Percentiles rank a stretch among this genome's conserved stretches.
Evolutionary conservation across 2,329 filamentous ascomycete species (phyloP).

Genomic region (Penicillium griseofulvum): DNA sequence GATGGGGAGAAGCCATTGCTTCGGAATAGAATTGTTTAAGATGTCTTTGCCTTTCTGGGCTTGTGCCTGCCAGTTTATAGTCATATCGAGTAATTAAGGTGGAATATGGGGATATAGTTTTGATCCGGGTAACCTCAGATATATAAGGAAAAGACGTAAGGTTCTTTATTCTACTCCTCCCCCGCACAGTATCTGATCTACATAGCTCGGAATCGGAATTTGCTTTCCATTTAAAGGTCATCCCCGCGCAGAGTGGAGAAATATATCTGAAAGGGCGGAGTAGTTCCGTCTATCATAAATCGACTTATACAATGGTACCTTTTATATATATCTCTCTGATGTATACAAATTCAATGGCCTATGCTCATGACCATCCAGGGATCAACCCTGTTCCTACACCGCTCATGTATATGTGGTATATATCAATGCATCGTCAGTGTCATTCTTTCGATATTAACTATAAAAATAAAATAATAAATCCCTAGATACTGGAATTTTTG

Average conservation of each 20-base stretch:
- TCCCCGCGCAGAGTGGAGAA: background rate
- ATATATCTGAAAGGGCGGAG: background rate
- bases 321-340: too few relatives aligned
- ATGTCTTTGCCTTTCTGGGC: conserved; percentile 35
- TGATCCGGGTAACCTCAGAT: too few relatives aligned
- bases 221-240: background rate
- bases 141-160: background rate
- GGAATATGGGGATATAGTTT: background rate
- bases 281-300: background rate
- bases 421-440: too few relatives aligned
- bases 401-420: too few relatives aligned
- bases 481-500: too few relatives aligned
- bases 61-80: conserved; percentile 30
- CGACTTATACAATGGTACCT: too few relatives aligned
- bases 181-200: background rate
- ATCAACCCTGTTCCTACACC: too few relatives aligned
- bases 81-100: conserved; percentile 15
- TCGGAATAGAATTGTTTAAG: conserved; percentile 34
- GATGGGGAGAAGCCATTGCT: conserved; percentile 34
- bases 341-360: too few relatives aligned
- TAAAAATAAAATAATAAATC: too few relatives aligned
- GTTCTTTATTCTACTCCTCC: background rate
- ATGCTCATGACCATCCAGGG: too few relatives aligned
- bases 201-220: conserved; percentile 3
- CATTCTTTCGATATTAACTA: too few relatives aligned